Evolutionary conservation across 805 yeast species (phyloP).

Genomic region (Zygotorulaspora chibaensis): DNA sequence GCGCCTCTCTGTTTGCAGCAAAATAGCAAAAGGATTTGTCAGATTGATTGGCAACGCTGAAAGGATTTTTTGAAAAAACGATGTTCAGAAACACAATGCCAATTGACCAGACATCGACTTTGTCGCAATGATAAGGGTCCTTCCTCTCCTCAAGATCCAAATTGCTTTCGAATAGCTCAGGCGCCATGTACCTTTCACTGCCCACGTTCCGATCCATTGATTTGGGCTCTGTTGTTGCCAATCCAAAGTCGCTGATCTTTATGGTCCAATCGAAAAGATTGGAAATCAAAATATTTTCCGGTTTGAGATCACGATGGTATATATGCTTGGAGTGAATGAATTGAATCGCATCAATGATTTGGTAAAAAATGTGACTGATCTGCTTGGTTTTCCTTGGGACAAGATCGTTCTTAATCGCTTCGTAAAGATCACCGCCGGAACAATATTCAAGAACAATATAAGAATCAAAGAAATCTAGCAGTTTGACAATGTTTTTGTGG

Average conservation of each 20-base stretch:
- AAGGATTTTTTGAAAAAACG: conserved; percentile 87
- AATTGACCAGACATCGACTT: conserved; percentile 84
- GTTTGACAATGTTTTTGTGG: conserved; percentile 55
- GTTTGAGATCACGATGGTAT: conserved; percentile 80
- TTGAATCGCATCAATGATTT: conserved; percentile 66
- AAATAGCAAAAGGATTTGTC: conserved; percentile 83
- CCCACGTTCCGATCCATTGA: conserved; percentile 83
- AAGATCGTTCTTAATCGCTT: conserved; percentile 57
- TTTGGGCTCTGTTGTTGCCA: conserved; percentile 48
- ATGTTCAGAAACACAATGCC: conserved; percentile 80
- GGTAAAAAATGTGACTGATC: conserved; percentile 52
- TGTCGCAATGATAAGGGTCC: conserved; percentile 67
- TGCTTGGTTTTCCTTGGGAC: conserved; percentile 52
- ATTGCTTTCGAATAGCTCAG: conserved; percentile 69
- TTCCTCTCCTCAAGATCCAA: conserved; percentile 38
- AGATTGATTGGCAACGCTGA: conserved; percentile 69
- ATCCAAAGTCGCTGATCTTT: conserved; percentile 73
- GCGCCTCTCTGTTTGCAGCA: conserved; percentile 80
- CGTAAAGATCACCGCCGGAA: conserved; percentile 81
- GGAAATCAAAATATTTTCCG: conserved; percentile 66
- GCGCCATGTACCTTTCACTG: conserved; percentile 91
- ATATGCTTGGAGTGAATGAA: conserved; percentile 69
- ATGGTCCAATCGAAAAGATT: conserved; percentile 47
- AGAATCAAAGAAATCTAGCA: conserved; percentile 63
- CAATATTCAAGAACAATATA: conserved; percentile 76